A percentile compares a stretch with the other conserved stretches of the same genome.
These are phyloP conservation scores for Cordyceps cicadae DNA, from an alignment of 2,329 filamentous ascomycete species.

Conservation along the genomic window DNA sequence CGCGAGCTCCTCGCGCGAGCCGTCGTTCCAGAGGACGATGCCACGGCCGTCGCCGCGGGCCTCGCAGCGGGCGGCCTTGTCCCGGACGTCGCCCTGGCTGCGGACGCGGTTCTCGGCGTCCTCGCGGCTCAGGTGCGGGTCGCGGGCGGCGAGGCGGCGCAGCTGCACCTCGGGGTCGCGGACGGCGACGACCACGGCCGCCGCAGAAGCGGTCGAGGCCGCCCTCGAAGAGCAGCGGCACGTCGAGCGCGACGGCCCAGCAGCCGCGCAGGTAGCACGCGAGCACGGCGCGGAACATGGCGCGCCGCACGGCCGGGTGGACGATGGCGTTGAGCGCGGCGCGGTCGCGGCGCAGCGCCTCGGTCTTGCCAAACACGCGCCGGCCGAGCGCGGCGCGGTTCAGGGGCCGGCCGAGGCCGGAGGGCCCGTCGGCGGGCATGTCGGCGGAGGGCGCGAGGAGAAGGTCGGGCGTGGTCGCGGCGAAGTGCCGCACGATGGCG, in stretches of 20 bases:
- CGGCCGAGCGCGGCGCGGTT: slow-evolving; percentile 80
- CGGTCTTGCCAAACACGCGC: slow-evolving; percentile 74
- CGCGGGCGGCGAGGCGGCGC: slow-evolving; percentile 63
- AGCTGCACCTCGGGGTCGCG: slow-evolving; percentile 75
- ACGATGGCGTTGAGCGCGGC: slow-evolving; percentile 80
- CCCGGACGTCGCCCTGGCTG: slow-evolving; percentile 77
- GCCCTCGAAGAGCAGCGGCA: slow-evolving; percentile 86
- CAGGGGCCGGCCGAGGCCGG: slow-evolving; percentile 61
- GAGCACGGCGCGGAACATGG: slow-evolving; percentile 71
- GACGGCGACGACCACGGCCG: slow-evolving; percentile 81
- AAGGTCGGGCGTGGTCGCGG: slow-evolving; percentile 74
- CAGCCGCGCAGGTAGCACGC: slow-evolving; percentile 63
- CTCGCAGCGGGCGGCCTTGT: slow-evolving; percentile 71
- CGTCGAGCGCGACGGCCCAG: slow-evolving; percentile 88
- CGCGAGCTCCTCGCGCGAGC: slow-evolving; percentile 60
- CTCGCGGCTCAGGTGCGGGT: slow-evolving; percentile 69
- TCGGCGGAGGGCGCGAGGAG: slow-evolving; percentile 51
- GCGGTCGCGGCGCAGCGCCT: slow-evolving; percentile 62
- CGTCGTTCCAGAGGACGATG: slow-evolving; percentile 87
- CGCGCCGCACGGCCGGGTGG: slow-evolving; percentile 77
- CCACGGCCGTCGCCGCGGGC: slow-evolving; percentile 57
- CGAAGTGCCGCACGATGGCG: slow-evolving; percentile 75
- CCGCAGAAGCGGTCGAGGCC: slow-evolving; percentile 80
- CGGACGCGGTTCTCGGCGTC: slow-evolving; percentile 80
- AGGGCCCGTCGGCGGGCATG: slow-evolving; percentile 46